Evolutionary conservation across 2,329 filamentous ascomycete genomes (phyloP), one percentile per base, ranked within the genome.

Genomic region (Aureobasidium sp.): DNA sequence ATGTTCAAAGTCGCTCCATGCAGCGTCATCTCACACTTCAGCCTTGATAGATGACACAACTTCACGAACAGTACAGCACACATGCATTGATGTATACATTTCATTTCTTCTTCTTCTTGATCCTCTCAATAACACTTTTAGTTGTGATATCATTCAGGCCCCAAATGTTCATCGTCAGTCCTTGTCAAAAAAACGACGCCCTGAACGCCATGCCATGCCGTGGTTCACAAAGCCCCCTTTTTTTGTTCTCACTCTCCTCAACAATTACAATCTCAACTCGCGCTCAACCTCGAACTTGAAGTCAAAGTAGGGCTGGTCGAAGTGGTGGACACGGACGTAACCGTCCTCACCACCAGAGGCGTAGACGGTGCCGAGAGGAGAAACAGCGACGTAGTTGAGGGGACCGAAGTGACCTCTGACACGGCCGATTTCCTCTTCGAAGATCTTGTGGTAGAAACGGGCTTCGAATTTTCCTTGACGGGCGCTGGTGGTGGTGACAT

Each of bases 401-500:
- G 89, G 94, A 74, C 94, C 94, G 78, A 99, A 99, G 78, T 99
- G 94, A 66, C 94, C 94, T 74, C 91, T 86, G 67, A 99, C 94
- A 82, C 94, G 88, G 69, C 94, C 94, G 72, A 97, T 93, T 82
- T 99, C 94, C 78, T 99, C 93, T 79, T 96, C 91, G 76, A 99
- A 97, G 76, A 99, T 88, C 84, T 96, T 97, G 87, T 99, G 94
- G 84, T 97, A 99, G 84, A 99, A 99, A 68, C 94, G 87, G 48
- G 94, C 94, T 79, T 99, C 94, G 82, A 99, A 99, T 80, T 97
- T 97, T 79, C 94, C 94, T 82, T 99, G 94, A 68, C 94, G 86
- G 55, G 91, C 87, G 37, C 88, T 88, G 57, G 94, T 97, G 61
- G 90, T 95, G 63, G 94, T 99, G 78, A 99, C 94, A 74, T 97